phyloP scores from a whole-genome alignment of 192 early-diverging fungal genomes.

The Rhizophlyctis rosea region DNA sequence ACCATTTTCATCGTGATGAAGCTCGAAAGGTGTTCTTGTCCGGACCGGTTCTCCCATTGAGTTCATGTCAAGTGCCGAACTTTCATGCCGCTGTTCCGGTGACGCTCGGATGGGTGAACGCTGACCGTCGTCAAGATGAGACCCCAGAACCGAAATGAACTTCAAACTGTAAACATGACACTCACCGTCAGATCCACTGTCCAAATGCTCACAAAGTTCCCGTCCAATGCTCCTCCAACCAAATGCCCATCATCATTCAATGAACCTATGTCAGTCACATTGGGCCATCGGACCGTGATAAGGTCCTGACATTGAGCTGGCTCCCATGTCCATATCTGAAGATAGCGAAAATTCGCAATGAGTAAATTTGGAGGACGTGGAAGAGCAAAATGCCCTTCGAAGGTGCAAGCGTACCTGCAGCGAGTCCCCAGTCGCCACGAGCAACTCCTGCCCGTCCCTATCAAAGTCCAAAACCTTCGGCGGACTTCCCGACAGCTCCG shows the following conservation, averaged over 20 bases:
- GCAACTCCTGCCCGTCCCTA: conserved; percentile 40
- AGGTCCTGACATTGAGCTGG: conserved; percentile 36
- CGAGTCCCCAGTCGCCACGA: conserved; percentile 36
- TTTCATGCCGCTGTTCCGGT: too few species aligned
- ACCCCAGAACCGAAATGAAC: background rate
- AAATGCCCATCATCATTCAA: conserved; percentile 42
- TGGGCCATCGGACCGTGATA: conserved; percentile 38
- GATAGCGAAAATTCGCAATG: too few species aligned
- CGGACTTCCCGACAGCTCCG: conserved; percentile 4
- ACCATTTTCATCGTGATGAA: too few species aligned
- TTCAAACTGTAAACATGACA: conserved; percentile 1
- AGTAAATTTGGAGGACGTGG: background rate
- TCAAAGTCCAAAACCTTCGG: conserved; percentile 42
- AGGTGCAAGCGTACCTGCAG: conserved; percentile 34
- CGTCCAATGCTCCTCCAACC: conserved; percentile 41
- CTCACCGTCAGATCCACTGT: conserved; percentile 42
- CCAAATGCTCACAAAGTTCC: conserved; percentile 52
- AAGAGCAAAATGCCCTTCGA: background rate
- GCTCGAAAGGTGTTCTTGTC: too few species aligned
- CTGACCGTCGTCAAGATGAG: background rate
- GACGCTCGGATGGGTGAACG: background rate
- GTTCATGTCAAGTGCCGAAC: too few species aligned
- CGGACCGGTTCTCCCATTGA: too few species aligned
- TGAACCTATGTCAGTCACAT: conserved; percentile 42
- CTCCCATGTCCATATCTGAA: conserved; percentile 50